These are phyloP conservation scores for Lasiodiplodia sp. DNA, from an alignment of 2,329 filamentous ascomycete species.

Conservation along the genomic window DNA sequence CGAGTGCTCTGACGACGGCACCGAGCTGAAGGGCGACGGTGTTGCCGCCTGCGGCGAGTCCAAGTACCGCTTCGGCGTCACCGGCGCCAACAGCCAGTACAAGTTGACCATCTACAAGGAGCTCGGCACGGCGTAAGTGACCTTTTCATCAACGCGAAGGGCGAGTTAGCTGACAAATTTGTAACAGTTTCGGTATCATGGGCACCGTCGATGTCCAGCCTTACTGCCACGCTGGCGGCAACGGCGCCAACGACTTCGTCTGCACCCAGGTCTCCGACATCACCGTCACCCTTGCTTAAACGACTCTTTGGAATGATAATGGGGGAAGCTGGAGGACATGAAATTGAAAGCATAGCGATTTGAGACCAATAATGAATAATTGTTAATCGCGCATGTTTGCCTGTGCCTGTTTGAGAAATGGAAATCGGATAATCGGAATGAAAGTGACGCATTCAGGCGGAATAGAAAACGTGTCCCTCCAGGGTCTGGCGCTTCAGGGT, in stretches of 20 bases:
- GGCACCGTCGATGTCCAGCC: background rate
- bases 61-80: background rate
- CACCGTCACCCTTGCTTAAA: background rate
- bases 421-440: background rate
- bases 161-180: background rate
- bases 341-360: background rate
- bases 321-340: background rate
- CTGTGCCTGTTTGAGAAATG: background rate
- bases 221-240: slow-evolving; percentile 4
- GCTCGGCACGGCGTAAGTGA: background rate
- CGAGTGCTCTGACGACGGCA: background rate
- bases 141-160: background rate
- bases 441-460: background rate
- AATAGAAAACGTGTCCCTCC: too few species aligned
- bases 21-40: background rate
- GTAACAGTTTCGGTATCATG: background rate
- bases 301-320: too few species aligned
- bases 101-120: background rate
- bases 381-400: background rate
- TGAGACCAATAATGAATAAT: background rate
- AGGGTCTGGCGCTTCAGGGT: too few species aligned
- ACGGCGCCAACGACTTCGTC: background rate
- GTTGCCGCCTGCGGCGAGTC: background rate
- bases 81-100: background rate
- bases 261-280: background rate